Conservation (phyloP, 1,139 yeast species). For the Kodamaea suecica region DNA sequence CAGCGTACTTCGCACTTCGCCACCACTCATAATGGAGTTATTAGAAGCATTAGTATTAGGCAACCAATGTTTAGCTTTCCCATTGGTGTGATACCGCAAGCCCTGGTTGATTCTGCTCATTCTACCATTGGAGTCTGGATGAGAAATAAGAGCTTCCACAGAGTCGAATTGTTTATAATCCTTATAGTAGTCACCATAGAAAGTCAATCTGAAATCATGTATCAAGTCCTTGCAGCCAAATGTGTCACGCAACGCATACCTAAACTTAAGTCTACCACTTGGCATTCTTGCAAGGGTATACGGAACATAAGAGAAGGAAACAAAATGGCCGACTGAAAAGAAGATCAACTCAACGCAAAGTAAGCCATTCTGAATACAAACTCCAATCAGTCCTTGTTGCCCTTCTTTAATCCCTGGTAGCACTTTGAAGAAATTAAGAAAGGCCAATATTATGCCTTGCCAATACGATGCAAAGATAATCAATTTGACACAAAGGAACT, state of each 20-base stretch:
- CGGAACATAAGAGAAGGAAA: constrained; percentile 76
- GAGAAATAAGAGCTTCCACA: constrained; percentile 66
- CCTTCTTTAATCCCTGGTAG: constrained; percentile 28
- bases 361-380: constrained; percentile 71
- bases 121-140: constrained; percentile 63
- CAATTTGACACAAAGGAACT: constrained; percentile 86
- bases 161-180: constrained; percentile 84
- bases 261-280: constrained; percentile 60
- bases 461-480: constrained; percentile 95
- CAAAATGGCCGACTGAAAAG: constrained; percentile 85
- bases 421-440: constrained; percentile 54
- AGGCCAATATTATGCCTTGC: constrained; percentile 79
- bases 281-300: constrained; percentile 62
- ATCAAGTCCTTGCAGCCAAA: constrained; percentile 71
- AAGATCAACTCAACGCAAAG: constrained; percentile 81
- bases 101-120: constrained; percentile 80
- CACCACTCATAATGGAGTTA: constrained; percentile 11
- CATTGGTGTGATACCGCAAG: constrained; percentile 73
- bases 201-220: constrained; percentile 66
- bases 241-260: constrained; percentile 70
- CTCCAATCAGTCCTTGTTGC: constrained; percentile 39
- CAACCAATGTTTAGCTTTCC: constrained; percentile 83
- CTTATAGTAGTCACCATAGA: constrained; percentile 68
- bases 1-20: constrained; percentile 25
- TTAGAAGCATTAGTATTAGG: constrained; percentile 32